Evolutionary conservation across 768 basidiomycete genomes (phyloP).

Genomic region (Gautieria morchelliformis): DNA sequence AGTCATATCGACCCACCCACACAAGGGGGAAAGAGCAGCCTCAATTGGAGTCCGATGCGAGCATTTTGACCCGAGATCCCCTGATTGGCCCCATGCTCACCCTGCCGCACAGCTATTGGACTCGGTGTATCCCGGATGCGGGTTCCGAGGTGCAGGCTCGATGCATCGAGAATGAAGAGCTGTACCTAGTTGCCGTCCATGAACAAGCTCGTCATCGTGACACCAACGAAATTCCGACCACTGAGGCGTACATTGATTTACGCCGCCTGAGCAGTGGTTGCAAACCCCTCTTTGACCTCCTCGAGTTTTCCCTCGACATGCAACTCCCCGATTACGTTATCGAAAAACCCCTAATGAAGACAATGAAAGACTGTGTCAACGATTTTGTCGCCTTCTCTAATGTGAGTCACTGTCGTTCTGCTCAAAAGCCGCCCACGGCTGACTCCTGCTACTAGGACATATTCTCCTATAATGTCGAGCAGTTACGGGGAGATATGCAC

Average conservation of each 20-base stretch:
- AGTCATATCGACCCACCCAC: constrained; percentile 16
- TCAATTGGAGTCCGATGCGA: constrained; percentile 21
- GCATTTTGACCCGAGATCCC: constrained; percentile 22
- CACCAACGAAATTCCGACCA: constrained; percentile 26
- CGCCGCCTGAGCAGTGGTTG: constrained; percentile 46
- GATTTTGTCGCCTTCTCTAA: constrained; percentile 44
- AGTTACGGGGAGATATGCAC: constrained; percentile 30
- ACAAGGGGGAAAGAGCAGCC: constrained; percentile 12
- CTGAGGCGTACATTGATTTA: constrained; percentile 44
- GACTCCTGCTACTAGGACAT: constrained; percentile 24
- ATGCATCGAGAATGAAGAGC: constrained; percentile 31
- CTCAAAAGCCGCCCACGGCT: neutral
- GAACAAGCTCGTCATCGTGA: constrained; percentile 35
- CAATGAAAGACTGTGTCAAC: constrained; percentile 37
- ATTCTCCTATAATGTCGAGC: constrained; percentile 31
- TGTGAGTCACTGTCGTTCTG: constrained; percentile 15
- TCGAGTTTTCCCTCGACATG: constrained; percentile 44
- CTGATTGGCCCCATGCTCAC: neutral
- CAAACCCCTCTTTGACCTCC: constrained; percentile 40
- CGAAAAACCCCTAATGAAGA: constrained; percentile 36
- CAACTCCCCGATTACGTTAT: constrained; percentile 46
- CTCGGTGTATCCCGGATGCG: constrained; percentile 27
- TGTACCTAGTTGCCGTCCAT: constrained; percentile 32
- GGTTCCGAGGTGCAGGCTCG: constrained; percentile 29
- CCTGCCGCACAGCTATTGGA: constrained; percentile 25